Conservation (phyloP, 2,329 filamentous ascomycete genomes). For the Phialophora tarda region DNA sequence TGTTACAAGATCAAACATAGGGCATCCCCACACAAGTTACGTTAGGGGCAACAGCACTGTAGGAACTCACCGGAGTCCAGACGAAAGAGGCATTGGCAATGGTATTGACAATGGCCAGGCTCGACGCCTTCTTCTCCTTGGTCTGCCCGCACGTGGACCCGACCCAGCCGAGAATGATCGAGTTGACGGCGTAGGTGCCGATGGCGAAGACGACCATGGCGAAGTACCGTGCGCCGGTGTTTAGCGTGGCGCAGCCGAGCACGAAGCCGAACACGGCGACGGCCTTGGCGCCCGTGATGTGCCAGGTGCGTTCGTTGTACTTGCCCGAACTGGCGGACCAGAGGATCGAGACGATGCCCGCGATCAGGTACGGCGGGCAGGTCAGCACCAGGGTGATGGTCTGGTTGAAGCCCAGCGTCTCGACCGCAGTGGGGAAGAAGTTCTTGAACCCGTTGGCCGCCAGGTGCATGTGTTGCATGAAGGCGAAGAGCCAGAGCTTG, state of each 20-base stretch:
- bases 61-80: slow-evolving; percentile 57
- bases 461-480: slow-evolving; percentile 56
- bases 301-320: slow-evolving; percentile 67
- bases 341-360: slow-evolving; percentile 36
- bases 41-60: background rate
- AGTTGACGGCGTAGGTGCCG: slow-evolving; percentile 46
- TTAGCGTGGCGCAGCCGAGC: slow-evolving; percentile 52
- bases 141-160: slow-evolving; percentile 63
- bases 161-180: slow-evolving; percentile 51
- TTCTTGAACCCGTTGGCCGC: slow-evolving; percentile 53
- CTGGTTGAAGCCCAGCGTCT: slow-evolving; percentile 54
- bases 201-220: slow-evolving; percentile 43
- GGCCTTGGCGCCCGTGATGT: slow-evolving; percentile 66
- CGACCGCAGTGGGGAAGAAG: slow-evolving; percentile 54
- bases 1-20: no score
- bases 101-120: slow-evolving; percentile 56
- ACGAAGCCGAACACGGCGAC: slow-evolving; percentile 57
- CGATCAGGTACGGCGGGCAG: slow-evolving; percentile 44
- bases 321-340: slow-evolving; percentile 40
- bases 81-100: slow-evolving; percentile 72
- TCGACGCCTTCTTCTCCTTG: slow-evolving; percentile 52
- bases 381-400: slow-evolving; percentile 60
- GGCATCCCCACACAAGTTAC: no score
- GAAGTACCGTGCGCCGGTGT: slow-evolving; percentile 42
- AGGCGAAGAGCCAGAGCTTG: slow-evolving; percentile 51